Evolutionary conservation across 1,139 yeast genomes (phyloP).

Genomic region (Diutina scorzettiae): DNA sequence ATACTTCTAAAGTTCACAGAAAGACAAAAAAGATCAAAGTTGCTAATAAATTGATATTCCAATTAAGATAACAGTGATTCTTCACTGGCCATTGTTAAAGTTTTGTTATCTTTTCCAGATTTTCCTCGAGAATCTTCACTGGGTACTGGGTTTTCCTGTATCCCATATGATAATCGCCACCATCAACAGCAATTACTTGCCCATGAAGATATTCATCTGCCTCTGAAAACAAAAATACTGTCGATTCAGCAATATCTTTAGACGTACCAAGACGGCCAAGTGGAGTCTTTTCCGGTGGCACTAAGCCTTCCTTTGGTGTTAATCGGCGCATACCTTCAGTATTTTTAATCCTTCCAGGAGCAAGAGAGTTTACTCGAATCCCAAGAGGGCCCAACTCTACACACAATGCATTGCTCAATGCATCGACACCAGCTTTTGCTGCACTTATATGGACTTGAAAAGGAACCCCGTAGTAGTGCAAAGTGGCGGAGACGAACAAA

Average conservation of each 20-base stretch:
- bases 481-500: conserved; percentile 72
- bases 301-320: conserved; percentile 10
- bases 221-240: conserved; percentile 71
- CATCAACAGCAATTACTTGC: conserved; percentile 72
- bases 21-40: no score
- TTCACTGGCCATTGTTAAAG: not conserved
- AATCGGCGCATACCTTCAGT: conserved; percentile 73
- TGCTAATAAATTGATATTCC: no score
- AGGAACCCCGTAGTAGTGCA: conserved; percentile 81
- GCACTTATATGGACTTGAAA: conserved; percentile 83
- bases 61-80: no score
- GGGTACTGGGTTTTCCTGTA: conserved; percentile 26
- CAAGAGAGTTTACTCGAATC: conserved; percentile 65
- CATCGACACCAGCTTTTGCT: conserved; percentile 90
- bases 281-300: conserved; percentile 35
- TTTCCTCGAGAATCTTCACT: conserved; percentile 16
- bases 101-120: conserved; percentile 11
- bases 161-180: conserved; percentile 82
- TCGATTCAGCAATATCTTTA: conserved; percentile 81
- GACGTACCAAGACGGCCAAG: conserved; percentile 67
- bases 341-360: conserved; percentile 76
- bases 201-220: conserved; percentile 78
- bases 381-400: conserved; percentile 87
- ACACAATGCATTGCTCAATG: conserved; percentile 68
- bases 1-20: no score